Percentiles rank a stretch among this genome's conserved stretches.
These are phyloP conservation scores for Ogataea nitratoaversa DNA, from an alignment of 805 yeast species.

Conservation along the genomic window DNA sequence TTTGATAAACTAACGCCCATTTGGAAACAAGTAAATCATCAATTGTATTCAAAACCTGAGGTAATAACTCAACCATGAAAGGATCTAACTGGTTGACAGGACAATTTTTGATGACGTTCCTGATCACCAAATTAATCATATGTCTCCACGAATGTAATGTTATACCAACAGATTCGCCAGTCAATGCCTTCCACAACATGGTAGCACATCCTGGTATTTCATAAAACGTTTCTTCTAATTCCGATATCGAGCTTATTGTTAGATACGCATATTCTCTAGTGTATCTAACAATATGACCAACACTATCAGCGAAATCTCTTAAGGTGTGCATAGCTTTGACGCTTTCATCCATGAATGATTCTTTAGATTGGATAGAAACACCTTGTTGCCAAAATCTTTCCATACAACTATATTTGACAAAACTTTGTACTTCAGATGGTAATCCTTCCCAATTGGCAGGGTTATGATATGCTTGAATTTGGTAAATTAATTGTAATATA, in stretches of 20 bases:
- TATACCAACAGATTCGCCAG: constrained; percentile 79
- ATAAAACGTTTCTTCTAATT: constrained; percentile 83
- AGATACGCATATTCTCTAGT: constrained; percentile 94
- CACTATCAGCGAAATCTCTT: constrained; percentile 95
- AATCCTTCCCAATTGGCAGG: constrained; percentile 87
- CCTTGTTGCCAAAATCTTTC: constrained; percentile 99
- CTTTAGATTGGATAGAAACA: constrained; percentile 88
- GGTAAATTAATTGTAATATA: constrained; percentile 78
- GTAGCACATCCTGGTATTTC: constrained; percentile 79
- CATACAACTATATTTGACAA: constrained; percentile 82
- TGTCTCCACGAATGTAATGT: constrained; percentile 97
- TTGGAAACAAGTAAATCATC: constrained; percentile 68
- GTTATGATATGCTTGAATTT: constrained; percentile 91
- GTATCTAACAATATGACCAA: constrained; percentile 92
- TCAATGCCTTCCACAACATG: constrained; percentile 78
- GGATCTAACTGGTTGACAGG: constrained; percentile 63
- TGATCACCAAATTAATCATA: constrained; percentile 82
- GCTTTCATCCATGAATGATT: constrained; percentile 89
- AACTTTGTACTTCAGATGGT: constrained; percentile 86
- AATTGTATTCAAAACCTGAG: constrained; percentile 66
- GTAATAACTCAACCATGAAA: constrained; percentile 76
- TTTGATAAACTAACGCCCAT: constrained; percentile 68
- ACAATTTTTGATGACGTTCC: constrained; percentile 85
- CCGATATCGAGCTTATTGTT: constrained; percentile 84
- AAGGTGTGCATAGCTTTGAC: constrained; percentile 91